These are phyloP conservation scores for Tolypocladium tundrense DNA, from an alignment of 2,329 filamentous ascomycete species.

Conservation along the genomic window DNA sequence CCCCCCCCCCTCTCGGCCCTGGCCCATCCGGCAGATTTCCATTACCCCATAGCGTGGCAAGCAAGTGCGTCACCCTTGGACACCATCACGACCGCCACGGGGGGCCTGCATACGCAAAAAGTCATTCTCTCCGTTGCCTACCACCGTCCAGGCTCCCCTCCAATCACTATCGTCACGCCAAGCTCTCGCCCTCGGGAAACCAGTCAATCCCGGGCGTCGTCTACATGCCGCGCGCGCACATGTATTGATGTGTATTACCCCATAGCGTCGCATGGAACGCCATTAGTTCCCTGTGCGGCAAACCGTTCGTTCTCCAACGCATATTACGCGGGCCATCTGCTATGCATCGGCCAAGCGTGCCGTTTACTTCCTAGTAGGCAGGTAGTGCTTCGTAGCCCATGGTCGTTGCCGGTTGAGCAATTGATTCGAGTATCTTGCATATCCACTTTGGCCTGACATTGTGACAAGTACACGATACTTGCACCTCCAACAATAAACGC, in stretches of 20 bases:
- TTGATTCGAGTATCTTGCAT: not conserved
- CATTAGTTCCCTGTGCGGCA: not conserved
- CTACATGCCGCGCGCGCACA: not conserved
- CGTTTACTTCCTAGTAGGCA: not conserved
- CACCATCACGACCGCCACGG: not conserved
- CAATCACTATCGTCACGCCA: not conserved
- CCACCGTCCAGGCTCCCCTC: not conserved
- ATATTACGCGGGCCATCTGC: not conserved
- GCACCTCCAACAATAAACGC: not conserved
- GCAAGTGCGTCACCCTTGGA: not conserved
- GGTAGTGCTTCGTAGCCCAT: not conserved
- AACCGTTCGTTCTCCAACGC: not conserved
- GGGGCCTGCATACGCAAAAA: not conserved
- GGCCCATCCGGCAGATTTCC: not conserved
- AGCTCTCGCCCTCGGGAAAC: not conserved
- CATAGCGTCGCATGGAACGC: not conserved
- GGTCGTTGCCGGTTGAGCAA: not conserved
- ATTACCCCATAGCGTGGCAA: conserved; percentile 1
- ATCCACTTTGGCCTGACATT: not conserved
- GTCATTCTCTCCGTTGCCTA: not conserved
- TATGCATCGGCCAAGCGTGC: not conserved
- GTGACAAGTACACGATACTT: not conserved
- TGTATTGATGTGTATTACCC: not conserved
- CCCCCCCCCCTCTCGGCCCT: not conserved
- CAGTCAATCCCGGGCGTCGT: not conserved